phyloP scores from a whole-genome alignment of 2,329 filamentous ascomycete species.

The Alternaria sp. region DNA sequence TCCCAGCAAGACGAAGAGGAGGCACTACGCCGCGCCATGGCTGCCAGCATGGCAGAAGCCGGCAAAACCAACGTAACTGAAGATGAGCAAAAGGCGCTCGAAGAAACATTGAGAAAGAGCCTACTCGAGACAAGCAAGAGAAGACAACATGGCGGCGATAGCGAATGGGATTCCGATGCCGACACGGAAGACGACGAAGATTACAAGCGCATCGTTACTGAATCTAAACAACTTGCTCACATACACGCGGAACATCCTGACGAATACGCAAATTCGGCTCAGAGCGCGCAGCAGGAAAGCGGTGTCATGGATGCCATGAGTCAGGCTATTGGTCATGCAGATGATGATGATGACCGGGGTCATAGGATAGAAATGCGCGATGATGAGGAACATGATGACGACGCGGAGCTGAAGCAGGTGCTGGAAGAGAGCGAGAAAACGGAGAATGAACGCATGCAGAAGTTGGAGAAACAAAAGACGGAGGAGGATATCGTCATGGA shows the following conservation, averaged over 20 bases:
- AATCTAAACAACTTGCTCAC: constrained; percentile 43
- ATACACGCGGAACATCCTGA: constrained; percentile 34
- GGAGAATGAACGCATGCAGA: constrained; percentile 53
- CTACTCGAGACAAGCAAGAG: constrained; percentile 52
- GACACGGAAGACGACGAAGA: constrained; percentile 50
- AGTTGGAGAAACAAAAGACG: constrained; percentile 54
- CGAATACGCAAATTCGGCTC: constrained; percentile 25
- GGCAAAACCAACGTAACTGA: constrained; percentile 41
- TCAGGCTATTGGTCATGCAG: constrained; percentile 13
- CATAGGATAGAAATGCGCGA: background rate
- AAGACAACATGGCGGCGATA: constrained; percentile 30
- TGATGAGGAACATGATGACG: constrained; percentile 14
- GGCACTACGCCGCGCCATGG: constrained; percentile 60
- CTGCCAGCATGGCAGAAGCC: constrained; percentile 60
- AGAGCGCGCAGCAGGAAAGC: constrained; percentile 19
- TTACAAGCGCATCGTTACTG: constrained; percentile 48
- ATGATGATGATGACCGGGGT: background rate
- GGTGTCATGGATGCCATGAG: constrained; percentile 20
- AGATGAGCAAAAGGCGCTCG: constrained; percentile 53
- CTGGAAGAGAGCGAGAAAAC: constrained; percentile 40
- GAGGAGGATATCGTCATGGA: constrained; percentile 80
- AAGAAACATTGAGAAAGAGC: constrained; percentile 57
- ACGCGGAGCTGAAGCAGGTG: constrained; percentile 39
- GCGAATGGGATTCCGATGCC: constrained; percentile 40
- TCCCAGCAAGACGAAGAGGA: constrained; percentile 56